Conservation (phyloP, 768 basidiomycete species). For the Phylloporus sp. region DNA sequence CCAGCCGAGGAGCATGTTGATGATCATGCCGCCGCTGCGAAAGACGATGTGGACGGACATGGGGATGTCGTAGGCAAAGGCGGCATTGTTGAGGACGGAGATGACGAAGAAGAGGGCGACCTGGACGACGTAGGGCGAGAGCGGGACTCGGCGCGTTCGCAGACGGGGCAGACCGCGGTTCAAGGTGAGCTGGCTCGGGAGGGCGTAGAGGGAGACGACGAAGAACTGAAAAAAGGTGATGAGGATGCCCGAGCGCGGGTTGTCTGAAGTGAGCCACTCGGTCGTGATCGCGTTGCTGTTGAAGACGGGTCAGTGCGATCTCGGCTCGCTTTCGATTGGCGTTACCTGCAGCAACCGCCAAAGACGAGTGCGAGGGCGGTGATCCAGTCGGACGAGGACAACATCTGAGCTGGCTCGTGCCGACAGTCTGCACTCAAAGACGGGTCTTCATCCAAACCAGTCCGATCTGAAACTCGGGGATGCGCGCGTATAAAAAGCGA, state of each 20-base stretch:
- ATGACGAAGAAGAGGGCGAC: conserved; percentile 76
- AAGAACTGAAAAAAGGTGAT: conserved; percentile 87
- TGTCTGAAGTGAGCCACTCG: conserved; percentile 63
- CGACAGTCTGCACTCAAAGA: background rate
- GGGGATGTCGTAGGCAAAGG: conserved; percentile 81
- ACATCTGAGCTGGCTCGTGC: conserved; percentile 6
- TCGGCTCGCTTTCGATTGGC: background rate
- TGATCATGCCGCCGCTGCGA: conserved; percentile 78
- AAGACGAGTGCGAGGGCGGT: conserved; percentile 72
- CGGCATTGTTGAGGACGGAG: conserved; percentile 85
- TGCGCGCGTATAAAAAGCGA: background rate
- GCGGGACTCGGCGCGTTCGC: conserved; percentile 61
- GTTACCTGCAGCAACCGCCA: conserved; percentile 85
- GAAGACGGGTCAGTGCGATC: background rate
- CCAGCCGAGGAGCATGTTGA: conserved; percentile 80
- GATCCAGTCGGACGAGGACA: conserved; percentile 42
- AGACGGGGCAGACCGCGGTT: conserved; percentile 39
- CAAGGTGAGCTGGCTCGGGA: conserved; percentile 54
- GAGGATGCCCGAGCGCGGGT: conserved; percentile 71
- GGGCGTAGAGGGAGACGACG: conserved; percentile 66
- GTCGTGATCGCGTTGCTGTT: conserved; percentile 74
- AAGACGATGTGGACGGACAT: conserved; percentile 95
- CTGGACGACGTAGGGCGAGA: conserved; percentile 70
- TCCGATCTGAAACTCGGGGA: background rate
- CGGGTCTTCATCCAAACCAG: background rate